Conservation (phyloP, 306 rosid species). For the Spatholobus suberectus region DNA sequence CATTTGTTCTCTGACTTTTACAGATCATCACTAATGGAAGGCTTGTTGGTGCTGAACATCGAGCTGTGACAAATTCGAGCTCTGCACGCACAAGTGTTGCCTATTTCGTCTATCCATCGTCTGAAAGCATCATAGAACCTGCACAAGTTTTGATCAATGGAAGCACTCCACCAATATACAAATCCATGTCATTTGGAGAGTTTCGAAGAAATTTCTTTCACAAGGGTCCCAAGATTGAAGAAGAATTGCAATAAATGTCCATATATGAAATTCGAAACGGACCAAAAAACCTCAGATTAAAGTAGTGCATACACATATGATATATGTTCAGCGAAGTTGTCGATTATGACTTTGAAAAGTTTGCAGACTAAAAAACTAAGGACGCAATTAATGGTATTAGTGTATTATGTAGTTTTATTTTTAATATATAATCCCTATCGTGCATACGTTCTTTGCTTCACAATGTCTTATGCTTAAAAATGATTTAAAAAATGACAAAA, state of each 20-base stretch:
- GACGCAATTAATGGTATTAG: no score
- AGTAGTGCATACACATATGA: background rate
- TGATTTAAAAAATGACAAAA: no score
- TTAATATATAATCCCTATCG: no score
- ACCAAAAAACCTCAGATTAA: no score
- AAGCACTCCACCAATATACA: slow-evolving; percentile 46
- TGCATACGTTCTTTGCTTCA: no score
- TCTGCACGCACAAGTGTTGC: slow-evolving; percentile 57
- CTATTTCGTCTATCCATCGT: slow-evolving; percentile 63
- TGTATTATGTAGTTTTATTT: no score
- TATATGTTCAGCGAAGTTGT: background rate
- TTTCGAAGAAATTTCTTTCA: slow-evolving; percentile 46
- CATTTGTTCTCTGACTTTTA: background rate
- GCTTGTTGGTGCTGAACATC: slow-evolving; percentile 66
- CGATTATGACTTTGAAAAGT: background rate
- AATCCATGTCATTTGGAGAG: slow-evolving; percentile 52
- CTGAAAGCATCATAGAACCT: slow-evolving; percentile 58
- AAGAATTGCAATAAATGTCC: slow-evolving; percentile 34
- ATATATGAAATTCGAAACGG: no score
- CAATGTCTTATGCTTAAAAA: no score
- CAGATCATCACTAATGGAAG: slow-evolving; percentile 71
- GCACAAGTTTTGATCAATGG: slow-evolving; percentile 51
- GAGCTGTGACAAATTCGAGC: slow-evolving; percentile 68
- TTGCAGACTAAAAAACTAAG: no score
- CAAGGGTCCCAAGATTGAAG: slow-evolving; percentile 48